A percentile compares a stretch with the other conserved stretches of the same genome.
Evolutionary conservation across 768 basidiomycete genomes (phyloP).

Genomic region (Suillus placidus): DNA sequence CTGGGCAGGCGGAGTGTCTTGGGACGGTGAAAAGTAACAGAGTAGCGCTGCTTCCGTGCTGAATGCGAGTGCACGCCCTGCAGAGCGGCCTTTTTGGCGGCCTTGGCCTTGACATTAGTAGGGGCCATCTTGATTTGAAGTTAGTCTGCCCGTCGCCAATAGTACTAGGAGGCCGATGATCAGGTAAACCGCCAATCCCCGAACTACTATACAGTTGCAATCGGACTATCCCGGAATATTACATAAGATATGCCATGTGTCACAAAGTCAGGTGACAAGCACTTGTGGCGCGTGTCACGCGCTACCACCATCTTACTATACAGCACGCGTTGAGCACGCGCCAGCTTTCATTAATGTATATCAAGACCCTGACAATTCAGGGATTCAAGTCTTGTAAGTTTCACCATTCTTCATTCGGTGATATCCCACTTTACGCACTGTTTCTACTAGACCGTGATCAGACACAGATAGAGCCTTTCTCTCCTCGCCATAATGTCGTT

Average conservation of each 20-base stretch:
- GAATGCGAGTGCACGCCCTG: slow-evolving; percentile 80
- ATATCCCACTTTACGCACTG: slow-evolving; percentile 11
- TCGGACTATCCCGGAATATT: not conserved
- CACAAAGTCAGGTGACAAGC: not conserved
- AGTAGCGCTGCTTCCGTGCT: slow-evolving; percentile 78
- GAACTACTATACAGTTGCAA: slow-evolving; percentile 1
- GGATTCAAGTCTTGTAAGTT: slow-evolving; percentile 97
- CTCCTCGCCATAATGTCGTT: slow-evolving; percentile 91
- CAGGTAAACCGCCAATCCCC: not conserved
- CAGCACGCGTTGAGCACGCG: not conserved
- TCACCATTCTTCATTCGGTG: not conserved
- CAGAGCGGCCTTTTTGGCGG: slow-evolving; percentile 95
- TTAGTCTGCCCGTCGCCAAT: slow-evolving; percentile 2
- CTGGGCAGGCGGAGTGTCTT: slow-evolving; percentile 88
- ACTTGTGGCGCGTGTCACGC: not conserved
- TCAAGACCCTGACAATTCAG: slow-evolving; percentile 88
- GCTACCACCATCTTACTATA: not conserved
- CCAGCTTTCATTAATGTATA: slow-evolving; percentile 66
- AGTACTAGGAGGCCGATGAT: slow-evolving; percentile 3
- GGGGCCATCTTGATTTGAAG: slow-evolving; percentile 10
- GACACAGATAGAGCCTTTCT: slow-evolving; percentile 93
- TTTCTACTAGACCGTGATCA: slow-evolving; percentile 71
- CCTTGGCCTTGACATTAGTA: slow-evolving; percentile 75
- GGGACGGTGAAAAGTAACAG: slow-evolving; percentile 94
- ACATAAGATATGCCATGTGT: not conserved